Evolutionary conservation across 495 filamentous ascomycete genomes (phyloP).

Genomic region (Beverwykella pulmonaria): DNA sequence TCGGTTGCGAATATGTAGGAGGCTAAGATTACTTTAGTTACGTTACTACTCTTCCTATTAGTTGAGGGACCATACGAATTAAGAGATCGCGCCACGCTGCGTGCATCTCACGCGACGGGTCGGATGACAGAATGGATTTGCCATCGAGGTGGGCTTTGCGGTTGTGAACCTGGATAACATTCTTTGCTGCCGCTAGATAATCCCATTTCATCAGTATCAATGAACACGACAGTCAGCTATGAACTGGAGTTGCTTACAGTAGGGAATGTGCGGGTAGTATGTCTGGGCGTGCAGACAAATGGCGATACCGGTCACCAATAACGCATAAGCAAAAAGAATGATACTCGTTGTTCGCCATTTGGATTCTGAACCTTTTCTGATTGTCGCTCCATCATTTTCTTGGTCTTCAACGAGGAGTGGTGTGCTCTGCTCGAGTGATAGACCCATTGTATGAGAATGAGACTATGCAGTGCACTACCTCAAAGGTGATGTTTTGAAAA

Average conservation of each 20-base stretch:
- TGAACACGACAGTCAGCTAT: too few species aligned
- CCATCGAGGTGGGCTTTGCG: neutral
- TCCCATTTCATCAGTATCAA: neutral
- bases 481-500: too few species aligned
- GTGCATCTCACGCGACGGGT: neutral
- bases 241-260: neutral
- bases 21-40: too few species aligned
- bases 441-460: too few species aligned
- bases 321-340: too few species aligned
- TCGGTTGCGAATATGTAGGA: neutral
- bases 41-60: neutral
- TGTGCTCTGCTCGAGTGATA: too few species aligned
- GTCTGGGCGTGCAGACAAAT: neutral
- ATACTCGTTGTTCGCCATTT: too few species aligned
- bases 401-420: too few species aligned
- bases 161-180: neutral
- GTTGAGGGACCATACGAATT: neutral
- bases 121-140: neutral
- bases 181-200: neutral
- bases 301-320: neutral
- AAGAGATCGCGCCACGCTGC: conserved; percentile 6
- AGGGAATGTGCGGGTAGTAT: neutral
- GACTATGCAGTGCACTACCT: too few species aligned
- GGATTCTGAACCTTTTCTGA: too few species aligned
- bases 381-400: too few species aligned